These are phyloP conservation scores for Fusarium miscanthi DNA, from an alignment of 2,329 filamentous ascomycete species.

Conservation along the genomic window DNA sequence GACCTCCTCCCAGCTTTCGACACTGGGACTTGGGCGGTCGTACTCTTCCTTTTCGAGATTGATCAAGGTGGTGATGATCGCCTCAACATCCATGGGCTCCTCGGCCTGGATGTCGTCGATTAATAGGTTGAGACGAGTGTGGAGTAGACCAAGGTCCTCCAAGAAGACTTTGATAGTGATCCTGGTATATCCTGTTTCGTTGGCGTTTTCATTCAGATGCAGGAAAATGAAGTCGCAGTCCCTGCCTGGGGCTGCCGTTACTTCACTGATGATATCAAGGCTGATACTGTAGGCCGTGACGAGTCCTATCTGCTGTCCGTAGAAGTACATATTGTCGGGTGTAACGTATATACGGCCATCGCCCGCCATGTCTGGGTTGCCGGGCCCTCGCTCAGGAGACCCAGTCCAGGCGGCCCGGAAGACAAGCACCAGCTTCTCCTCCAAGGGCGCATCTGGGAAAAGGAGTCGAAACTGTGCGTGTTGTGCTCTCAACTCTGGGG, in stretches of 20 bases:
- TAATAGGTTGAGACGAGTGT: conserved; percentile 85
- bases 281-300: conserved; percentile 84
- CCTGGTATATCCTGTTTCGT: conserved; percentile 73
- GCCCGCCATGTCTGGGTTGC: conserved; percentile 62
- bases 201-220: conserved; percentile 73
- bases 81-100: conserved; percentile 74
- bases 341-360: conserved; percentile 88
- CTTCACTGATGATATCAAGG: conserved; percentile 83
- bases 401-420: conserved; percentile 89
- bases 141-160: conserved; percentile 84
- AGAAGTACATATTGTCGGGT: conserved; percentile 90
- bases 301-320: conserved; percentile 92
- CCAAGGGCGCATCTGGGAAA: conserved; percentile 81
- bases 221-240: conserved; percentile 95
- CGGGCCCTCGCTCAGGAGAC: conserved; percentile 56
- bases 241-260: conserved; percentile 87
- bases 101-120: conserved; percentile 82
- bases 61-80: conserved; percentile 77
- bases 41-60: conserved; percentile 76
- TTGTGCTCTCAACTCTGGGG: conserved; percentile 82
- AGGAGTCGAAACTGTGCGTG: conserved; percentile 93
- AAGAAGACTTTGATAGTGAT: conserved; percentile 94
- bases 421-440: conserved; percentile 88
- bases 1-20: conserved; percentile 92
- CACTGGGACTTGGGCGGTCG: conserved; percentile 72